phyloP scores from a whole-genome alignment of 2,329 filamentous ascomycete species.

The Ophiostoma triangulosporum region DNA sequence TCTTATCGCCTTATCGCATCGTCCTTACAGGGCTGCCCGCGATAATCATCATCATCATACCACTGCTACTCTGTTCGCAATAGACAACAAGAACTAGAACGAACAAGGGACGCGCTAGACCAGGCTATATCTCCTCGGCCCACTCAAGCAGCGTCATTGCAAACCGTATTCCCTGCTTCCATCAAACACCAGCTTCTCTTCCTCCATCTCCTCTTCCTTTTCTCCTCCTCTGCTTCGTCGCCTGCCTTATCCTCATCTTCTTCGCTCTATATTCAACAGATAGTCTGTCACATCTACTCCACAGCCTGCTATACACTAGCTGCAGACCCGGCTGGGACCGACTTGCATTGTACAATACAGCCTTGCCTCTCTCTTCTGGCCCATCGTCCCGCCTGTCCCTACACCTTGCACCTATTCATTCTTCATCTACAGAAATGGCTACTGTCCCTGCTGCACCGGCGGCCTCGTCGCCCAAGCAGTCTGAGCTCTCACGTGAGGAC shows the following conservation, averaged over 20 bases:
- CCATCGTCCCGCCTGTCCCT: neutral
- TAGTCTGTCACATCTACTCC: neutral
- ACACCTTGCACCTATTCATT: no score
- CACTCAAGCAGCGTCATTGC: neutral
- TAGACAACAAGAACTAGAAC: neutral
- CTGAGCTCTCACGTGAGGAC: conserved; percentile 32
- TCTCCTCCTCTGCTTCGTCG: neutral
- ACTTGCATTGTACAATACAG: neutral
- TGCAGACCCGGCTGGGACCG: neutral
- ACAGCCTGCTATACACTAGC: neutral
- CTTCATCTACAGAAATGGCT: neutral
- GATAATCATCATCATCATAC: neutral
- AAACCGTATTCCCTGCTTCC: neutral
- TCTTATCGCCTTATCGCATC: neutral
- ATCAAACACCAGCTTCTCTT: neutral
- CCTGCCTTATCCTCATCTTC: no score
- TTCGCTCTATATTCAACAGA: no score
- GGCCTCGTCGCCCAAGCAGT: neutral
- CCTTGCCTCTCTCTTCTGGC: neutral
- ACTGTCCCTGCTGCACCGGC: neutral
- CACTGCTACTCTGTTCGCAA: neutral
- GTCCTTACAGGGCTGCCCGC: neutral
- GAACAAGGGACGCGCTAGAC: neutral
- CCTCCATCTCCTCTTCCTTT: neutral
- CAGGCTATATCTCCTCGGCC: neutral